Base-by-base conservation (phyloP, 768 basidiomycete species). In the Botryobasidium botryosum region DNA sequence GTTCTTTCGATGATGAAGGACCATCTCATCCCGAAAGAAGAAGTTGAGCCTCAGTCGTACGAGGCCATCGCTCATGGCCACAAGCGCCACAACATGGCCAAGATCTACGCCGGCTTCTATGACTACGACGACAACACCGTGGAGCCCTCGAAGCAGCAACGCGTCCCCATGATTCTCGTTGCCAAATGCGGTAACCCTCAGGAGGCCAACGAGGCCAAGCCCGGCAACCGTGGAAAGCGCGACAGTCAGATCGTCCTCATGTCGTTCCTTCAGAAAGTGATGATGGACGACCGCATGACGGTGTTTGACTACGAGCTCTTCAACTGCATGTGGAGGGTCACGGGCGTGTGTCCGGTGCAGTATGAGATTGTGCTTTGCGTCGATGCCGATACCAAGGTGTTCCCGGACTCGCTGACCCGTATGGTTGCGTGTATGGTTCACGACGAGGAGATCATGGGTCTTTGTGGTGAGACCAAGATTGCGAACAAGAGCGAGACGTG, bases 211-310 rank as follows among this genome's bases (percentile, higher is more conserved):
- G 92, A 97, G 47, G 53, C 82, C 20, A 97, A 99, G 61, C 91
- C 94, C 1, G 94, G 94, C 48, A 97, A 99, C 62, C 79, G 94
- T 60, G 94, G 94, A 39, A 99, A 97, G 64, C 92, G 94, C 50
- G 94, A 99, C 66, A 83, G 79, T 58, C 94, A 99, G 62, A 91
- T 99, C 55, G 81, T 99, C 41, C 68, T 97, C 49, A 99, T 99
- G 94, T 71, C 72, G 17, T 97, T 97, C 71, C 67, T 97, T 59
- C 94, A 99, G 62, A 97, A 94, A 61, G 90, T 97, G 55, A 94
- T 99, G 91, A 97, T 97, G 54, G 94, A 99, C 62, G 94, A 99
- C 67, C 77, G 94, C 43, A 97, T 99, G 92, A 94, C 92, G 50
- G 92, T 86, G 44, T 91, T 99, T 59, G 94, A 97, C 65, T 97